Percentiles rank a stretch among this genome's conserved stretches.
Conservation (phyloP, 176 grass and related monocot genomes). For the Oryza punctata region DNA sequence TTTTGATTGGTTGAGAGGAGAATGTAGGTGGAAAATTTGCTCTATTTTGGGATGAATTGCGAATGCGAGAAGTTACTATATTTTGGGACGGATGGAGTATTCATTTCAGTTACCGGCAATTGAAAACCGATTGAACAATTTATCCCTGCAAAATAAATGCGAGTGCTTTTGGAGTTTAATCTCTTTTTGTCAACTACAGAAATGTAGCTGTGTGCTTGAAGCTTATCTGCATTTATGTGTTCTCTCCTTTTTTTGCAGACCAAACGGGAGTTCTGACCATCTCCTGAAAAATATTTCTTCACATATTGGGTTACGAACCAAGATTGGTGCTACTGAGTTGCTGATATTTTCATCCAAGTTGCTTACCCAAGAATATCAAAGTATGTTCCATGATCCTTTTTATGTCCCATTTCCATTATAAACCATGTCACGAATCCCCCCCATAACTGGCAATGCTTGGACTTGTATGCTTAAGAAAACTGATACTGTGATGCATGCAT, state of each 20-base stretch:
- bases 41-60: too few species aligned
- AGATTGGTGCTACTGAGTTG: slow-evolving; percentile 46
- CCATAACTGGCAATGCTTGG: background rate
- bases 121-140: background rate
- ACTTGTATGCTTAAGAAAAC: background rate
- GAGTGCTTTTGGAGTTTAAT: background rate
- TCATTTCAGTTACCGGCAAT: background rate
- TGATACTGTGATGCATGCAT: background rate
- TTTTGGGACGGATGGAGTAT: background rate
- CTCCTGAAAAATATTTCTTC: slow-evolving; percentile 57
- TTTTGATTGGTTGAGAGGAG: too few species aligned
- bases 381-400: slow-evolving; percentile 47
- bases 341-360: slow-evolving; percentile 69
- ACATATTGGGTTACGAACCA: slow-evolving; percentile 51
- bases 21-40: too few species aligned
- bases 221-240: background rate
- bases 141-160: background rate
- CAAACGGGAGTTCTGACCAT: slow-evolving; percentile 44
- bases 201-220: background rate
- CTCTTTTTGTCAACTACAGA: background rate
- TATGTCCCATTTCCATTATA: slow-evolving; percentile 6
- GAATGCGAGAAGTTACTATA: too few species aligned
- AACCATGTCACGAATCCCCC: slow-evolving; percentile 13
- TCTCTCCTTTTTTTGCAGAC: slow-evolving; percentile 43
- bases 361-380: slow-evolving; percentile 55